Conservation (phyloP, 345 rosid species). For the Citrus reticulata region DNA sequence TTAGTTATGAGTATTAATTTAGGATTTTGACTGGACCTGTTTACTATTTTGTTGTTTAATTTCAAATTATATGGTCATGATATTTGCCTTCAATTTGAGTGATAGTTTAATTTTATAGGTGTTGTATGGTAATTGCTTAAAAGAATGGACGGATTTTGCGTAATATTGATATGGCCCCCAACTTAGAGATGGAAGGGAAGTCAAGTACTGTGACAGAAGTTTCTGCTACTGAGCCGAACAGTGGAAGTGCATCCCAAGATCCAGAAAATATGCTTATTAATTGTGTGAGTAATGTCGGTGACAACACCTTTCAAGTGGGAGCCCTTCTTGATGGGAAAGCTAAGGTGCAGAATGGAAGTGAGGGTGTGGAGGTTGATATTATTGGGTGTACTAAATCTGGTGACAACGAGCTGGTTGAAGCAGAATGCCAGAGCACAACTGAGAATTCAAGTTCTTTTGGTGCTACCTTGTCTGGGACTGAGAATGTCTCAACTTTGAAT, state of each 20-base stretch:
- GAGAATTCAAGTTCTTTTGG: constrained; percentile 84
- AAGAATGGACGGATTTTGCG: not conserved
- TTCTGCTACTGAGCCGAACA: constrained; percentile 22
- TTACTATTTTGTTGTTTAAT: not conserved
- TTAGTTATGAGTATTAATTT: not conserved
- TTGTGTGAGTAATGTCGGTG: constrained; percentile 42
- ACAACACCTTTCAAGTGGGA: constrained; percentile 24
- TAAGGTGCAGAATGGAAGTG: constrained; percentile 4
- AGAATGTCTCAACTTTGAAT: constrained; percentile 28
- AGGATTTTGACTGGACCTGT: not conserved
- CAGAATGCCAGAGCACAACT: constrained; percentile 39
- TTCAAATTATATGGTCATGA: not conserved
- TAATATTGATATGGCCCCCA: constrained; percentile 31
- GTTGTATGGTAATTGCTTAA: not conserved
- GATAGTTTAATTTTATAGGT: not conserved
- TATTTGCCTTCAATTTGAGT: not conserved
- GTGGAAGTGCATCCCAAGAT: constrained; percentile 16
- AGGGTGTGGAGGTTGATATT: constrained; percentile 54
- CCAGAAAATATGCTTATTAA: constrained; percentile 28
- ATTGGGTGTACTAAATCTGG: constrained; percentile 23
- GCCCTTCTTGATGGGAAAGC: constrained; percentile 16
- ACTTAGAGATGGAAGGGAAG: constrained; percentile 33
- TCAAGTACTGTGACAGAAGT: constrained; percentile 20
- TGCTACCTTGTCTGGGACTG: constrained; percentile 46
- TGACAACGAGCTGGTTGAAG: constrained; percentile 14